Evolutionary conservation across 768 basidiomycete genomes (phyloP), one percentile per base, ranked within the genome.

Genomic region (Termitomyces sp.): DNA sequence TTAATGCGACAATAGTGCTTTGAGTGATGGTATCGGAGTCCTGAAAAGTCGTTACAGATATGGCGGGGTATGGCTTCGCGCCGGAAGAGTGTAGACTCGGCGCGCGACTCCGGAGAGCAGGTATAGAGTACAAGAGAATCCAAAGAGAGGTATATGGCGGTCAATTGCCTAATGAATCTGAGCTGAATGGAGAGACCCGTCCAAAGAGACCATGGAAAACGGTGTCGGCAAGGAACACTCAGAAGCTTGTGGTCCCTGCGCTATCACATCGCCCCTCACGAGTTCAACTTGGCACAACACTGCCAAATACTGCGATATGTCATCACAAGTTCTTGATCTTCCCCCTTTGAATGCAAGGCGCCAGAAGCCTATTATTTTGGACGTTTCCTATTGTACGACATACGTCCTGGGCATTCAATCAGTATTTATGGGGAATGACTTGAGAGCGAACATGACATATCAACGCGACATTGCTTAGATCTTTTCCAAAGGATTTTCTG

Each of bases 241-340:
- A n/a, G 30, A 48, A 26, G 16, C 20, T 24, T 13, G 35, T 36
- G n/a, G 38, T 18, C 38, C 28, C 38, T 49, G 1, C 24, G 22
- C 30, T 30, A 43, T 45, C 30, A 52, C 24, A 58, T 48, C 41
- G 16, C 43, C 41, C n/a, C 13, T 40, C 48, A 40, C 50, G 26
- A 16, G 46, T 65, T 63, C 60, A 65, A 65, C 65, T 55, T 63
- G 49, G 41, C 62, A 62, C 45, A 63, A 65, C 55, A 65, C 43
- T 51, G 38, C 49, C 63, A 65, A 65, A 65, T 53, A 65, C 49
- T 11, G 20, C 24, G 43, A 24, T 46, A 46, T 30, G 41, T 28
- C 48, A 49, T 43, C 46, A 53, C 16, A 36, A 36, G 38, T 40
- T 52, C 20, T 26, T 14, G 3, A 33, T 50, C 44, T 57, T 20